Evolutionary conservation across 345 rosid species (phyloP), one percentile per base, ranked within the genome.

Genomic region (Gossypium ekmanianum): DNA sequence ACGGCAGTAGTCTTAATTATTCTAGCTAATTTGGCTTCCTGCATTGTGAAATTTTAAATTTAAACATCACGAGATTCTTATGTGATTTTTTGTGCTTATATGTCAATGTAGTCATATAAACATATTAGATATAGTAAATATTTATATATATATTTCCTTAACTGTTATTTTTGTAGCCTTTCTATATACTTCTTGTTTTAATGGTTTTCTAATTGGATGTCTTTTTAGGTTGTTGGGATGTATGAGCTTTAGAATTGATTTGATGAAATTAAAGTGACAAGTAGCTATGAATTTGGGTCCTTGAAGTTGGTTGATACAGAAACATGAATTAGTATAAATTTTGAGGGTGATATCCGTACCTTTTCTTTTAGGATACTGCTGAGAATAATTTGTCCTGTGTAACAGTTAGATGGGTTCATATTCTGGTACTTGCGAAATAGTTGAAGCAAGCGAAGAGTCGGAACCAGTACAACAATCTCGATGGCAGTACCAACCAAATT

Each of bases 341-440:
- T 45, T 22, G 11, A 27, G 58, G 71, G 51, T 16, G 22, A 22
- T 51, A 54, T 68, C 51, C 7, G 1, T 58, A 22, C 9, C 8
- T 73, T 62, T 47, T 24, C 8, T 22, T 8, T 57, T n/a, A 18
- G 72, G 17, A 59, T 20, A 52, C 50, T 11, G 64, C 67, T 9
- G 29, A 73, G 67, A 9, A 62, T 27, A 58, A 65, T 69, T 52
- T 18, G 72, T 44, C 11, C 59, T 34, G 39, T 29, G 39, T 29
- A 34, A 34, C 65, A 54, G 45, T 47, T 13, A 67, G 29, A 94
- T 94, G 98, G 94, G 86, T 79, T 88, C 97, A 1, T 88, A 84
- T 52, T 79, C 81, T 1, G 87, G 84, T 52, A 79, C 87, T 75
- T 83, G 90, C 76, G 98, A 94, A 84, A 94, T 92, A 79, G 91